These are phyloP conservation scores for Tausonia pullulans DNA, from an alignment of 1,284 basidiomycete species.

Conservation along the genomic window DNA sequence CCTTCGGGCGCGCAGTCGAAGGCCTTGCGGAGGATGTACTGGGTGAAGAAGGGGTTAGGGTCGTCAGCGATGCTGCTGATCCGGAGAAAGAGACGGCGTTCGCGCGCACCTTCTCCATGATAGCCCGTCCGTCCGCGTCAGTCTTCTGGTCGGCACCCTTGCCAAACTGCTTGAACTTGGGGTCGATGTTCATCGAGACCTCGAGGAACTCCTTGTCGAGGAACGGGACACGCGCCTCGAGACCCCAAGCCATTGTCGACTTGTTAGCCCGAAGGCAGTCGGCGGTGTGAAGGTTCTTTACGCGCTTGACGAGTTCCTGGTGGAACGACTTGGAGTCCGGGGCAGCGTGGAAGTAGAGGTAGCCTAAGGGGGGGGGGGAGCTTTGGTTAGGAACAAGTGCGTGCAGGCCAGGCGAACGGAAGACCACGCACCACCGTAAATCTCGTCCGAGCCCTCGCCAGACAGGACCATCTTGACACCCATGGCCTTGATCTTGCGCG, in stretches of 20 bases:
- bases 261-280: constrained; percentile 99
- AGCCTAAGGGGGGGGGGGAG: constrained; percentile 47
- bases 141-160: constrained; percentile 65
- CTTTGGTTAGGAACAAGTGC: neutral
- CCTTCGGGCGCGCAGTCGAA: constrained; percentile 49
- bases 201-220: constrained; percentile 95
- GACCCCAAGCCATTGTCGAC: constrained; percentile 99
- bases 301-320: constrained; percentile 86
- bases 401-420: neutral
- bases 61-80: neutral
- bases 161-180: constrained; percentile 79
- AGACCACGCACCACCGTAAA: constrained; percentile 64
- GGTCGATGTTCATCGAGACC: constrained; percentile 80
- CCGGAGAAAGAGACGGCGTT: neutral
- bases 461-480: constrained; percentile 99
- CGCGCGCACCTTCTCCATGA: constrained; percentile 75
- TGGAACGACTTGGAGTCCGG: constrained; percentile 84
- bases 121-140: constrained; percentile 75
- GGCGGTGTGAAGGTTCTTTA: constrained; percentile 95
- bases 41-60: neutral
- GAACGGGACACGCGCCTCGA: constrained; percentile 98
- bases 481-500: constrained; percentile 98
- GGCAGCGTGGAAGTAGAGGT: constrained; percentile 99
- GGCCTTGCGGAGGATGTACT: constrained; percentile 37
- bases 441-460: constrained; percentile 96